Conservation (phyloP, 2,329 filamentous ascomycete genomes). For the Aspergillus calidoustus region DNA sequence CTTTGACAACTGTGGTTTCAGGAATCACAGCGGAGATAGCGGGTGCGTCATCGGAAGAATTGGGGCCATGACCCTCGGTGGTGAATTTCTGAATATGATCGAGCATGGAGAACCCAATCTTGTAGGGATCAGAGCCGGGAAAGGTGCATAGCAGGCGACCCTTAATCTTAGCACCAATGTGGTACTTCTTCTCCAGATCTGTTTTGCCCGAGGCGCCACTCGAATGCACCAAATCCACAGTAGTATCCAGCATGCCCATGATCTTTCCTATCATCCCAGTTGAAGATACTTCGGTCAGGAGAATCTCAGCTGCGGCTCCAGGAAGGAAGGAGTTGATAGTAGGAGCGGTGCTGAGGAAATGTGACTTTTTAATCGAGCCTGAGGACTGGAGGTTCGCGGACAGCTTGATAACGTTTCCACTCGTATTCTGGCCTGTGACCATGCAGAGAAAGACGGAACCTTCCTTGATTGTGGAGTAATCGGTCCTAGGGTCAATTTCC, state of each 20-base stretch:
- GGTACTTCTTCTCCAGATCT: constrained; percentile 77
- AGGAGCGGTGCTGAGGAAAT: constrained; percentile 73
- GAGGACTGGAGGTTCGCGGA: constrained; percentile 74
- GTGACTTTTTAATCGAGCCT: constrained; percentile 68
- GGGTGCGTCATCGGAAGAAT: constrained; percentile 52
- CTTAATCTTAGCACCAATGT: constrained; percentile 81
- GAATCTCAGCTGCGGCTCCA: constrained; percentile 84
- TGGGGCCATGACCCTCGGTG: constrained; percentile 36
- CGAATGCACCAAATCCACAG: constrained; percentile 88
- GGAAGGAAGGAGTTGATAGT: constrained; percentile 90
- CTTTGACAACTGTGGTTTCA: constrained; percentile 76
- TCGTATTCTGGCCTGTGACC: constrained; percentile 73
- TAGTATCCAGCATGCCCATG: constrained; percentile 88
- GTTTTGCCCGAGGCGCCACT: constrained; percentile 71
- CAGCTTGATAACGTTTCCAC: constrained; percentile 84
- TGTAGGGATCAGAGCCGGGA: constrained; percentile 75
- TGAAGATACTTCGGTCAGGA: constrained; percentile 75
- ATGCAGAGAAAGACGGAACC: constrained; percentile 85
- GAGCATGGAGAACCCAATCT: constrained; percentile 84
- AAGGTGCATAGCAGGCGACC: constrained; percentile 88
- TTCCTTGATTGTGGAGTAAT: constrained; percentile 73
- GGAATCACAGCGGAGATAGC: constrained; percentile 72
- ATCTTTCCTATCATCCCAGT: constrained; percentile 87
- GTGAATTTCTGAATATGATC: constrained; percentile 78
- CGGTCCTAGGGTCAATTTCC: constrained; percentile 71